Conservation (phyloP, 805 yeast genomes). For the Candida tallmaniae region DNA sequence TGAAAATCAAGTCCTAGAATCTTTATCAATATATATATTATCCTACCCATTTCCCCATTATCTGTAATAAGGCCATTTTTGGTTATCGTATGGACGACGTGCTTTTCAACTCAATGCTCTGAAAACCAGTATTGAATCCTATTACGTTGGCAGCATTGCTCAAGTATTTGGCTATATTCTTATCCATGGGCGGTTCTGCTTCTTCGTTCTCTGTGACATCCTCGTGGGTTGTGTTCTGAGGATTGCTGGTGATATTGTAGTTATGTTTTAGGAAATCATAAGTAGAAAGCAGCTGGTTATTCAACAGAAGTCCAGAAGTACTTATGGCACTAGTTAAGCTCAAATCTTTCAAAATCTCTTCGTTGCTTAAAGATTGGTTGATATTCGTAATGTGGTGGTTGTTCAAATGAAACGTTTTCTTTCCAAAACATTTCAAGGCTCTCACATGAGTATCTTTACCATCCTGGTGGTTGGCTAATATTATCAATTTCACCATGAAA, state of each 20-base stretch:
- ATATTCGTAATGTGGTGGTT: slow-evolving; percentile 2
- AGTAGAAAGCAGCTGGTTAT: slow-evolving; percentile 12
- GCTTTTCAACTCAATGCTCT: slow-evolving; percentile 32
- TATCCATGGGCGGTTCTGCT: slow-evolving; percentile 14
- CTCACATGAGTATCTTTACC: slow-evolving; percentile 94
- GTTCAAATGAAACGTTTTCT: slow-evolving; percentile 17
- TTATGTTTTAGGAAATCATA: slow-evolving; percentile 6
- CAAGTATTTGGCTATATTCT: slow-evolving; percentile 21
- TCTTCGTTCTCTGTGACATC: slow-evolving; percentile 14
- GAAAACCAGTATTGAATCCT: slow-evolving; percentile 41
- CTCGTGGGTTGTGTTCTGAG: slow-evolving; percentile 7
- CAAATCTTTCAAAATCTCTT: slow-evolving; percentile 19
- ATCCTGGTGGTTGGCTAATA: slow-evolving; percentile 80
- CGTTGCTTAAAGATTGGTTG: slow-evolving; percentile 8
- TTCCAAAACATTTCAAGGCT: slow-evolving; percentile 56
- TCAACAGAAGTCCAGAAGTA: slow-evolving; percentile 27
- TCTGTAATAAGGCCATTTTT: neutral
- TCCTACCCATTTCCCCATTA: neutral
- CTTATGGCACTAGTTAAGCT: slow-evolving; percentile 23
- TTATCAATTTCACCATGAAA: slow-evolving; percentile 56
- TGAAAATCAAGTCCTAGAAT: slow-evolving; percentile 48
- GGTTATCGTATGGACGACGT: slow-evolving; percentile 4
- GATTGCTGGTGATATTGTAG: neutral
- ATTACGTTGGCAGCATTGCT: slow-evolving; percentile 34
- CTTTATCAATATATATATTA: too few relatives aligned